A percentile compares a stretch with the other conserved stretches of the same genome.
Evolutionary conservation across 2,329 filamentous ascomycete genomes (phyloP).

Genomic region (Chalaropsis ovoidea): DNA sequence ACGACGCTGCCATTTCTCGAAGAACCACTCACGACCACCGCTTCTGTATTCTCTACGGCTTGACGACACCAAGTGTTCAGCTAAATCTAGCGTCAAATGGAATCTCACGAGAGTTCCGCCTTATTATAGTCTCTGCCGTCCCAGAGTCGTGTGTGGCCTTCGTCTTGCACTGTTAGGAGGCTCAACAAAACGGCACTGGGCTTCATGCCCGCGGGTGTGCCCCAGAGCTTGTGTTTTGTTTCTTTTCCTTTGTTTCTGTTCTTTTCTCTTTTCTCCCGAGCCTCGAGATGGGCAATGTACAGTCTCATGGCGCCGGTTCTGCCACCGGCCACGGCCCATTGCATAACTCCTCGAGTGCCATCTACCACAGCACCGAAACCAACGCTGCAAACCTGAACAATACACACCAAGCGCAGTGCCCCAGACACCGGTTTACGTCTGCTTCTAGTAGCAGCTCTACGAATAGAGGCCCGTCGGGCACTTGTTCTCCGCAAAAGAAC

Average conservation of each 20-base stretch:
- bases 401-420: background rate
- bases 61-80: background rate
- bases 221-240: slow-evolving; percentile 12
- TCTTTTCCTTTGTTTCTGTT: slow-evolving; percentile 4
- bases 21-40: background rate
- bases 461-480: background rate
- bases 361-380: background rate
- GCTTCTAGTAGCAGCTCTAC: background rate
- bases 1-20: background rate
- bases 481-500: background rate
- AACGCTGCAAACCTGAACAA: background rate
- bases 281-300: background rate
- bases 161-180: background rate
- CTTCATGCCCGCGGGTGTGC: slow-evolving; percentile 4
- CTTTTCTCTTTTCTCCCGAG: background rate
- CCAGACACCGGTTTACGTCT: slow-evolving; percentile 1
- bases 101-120: background rate
- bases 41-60: background rate
- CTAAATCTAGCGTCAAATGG: background rate
- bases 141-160: background rate
- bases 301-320: background rate
- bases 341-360: background rate
- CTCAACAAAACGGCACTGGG: background rate
- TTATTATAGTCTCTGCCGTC: background rate
- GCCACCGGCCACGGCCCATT: background rate